These are phyloP conservation scores for Pichia sp. DNA, from an alignment of 1,139 yeast genomes.

Conservation along the genomic window DNA sequence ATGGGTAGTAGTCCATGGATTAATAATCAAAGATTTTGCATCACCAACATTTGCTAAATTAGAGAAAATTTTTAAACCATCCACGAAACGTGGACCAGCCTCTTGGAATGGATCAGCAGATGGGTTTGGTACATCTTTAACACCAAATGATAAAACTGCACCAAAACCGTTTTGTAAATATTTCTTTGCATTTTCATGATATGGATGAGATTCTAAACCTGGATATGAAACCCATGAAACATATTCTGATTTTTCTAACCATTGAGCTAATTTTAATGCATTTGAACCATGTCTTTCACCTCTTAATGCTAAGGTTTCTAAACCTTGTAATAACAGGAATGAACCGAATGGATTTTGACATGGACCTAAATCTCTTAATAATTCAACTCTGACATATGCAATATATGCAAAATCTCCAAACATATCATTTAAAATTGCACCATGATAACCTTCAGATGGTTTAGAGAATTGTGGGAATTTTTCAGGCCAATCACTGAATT, in stretches of 20 bases:
- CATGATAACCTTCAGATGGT: conserved; percentile 93
- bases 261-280: conserved; percentile 74
- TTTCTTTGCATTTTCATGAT: conserved; percentile 76
- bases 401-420: conserved; percentile 76
- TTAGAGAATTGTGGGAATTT: conserved; percentile 85
- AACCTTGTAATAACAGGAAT: conserved; percentile 80
- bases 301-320: conserved; percentile 88
- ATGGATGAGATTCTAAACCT: conserved; percentile 77
- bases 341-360: conserved; percentile 82
- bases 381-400: conserved; percentile 75
- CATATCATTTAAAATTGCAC: conserved; percentile 72
- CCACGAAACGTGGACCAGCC: conserved; percentile 79
- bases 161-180: conserved; percentile 76
- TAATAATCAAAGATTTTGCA: conserved; percentile 86
- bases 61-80: conserved; percentile 72
- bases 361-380: conserved; percentile 90
- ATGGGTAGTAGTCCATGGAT: conserved; percentile 94
- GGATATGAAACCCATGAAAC: conserved; percentile 90
- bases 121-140: conserved; percentile 50
- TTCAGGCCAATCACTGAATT: conserved; percentile 79
- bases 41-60: conserved; percentile 97
- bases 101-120: conserved; percentile 50
- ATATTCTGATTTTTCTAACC: conserved; percentile 63
- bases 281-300: conserved; percentile 87
- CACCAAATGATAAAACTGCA: conserved; percentile 85